These are phyloP conservation scores for Lactarius deliciosus DNA, from an alignment of 768 basidiomycete genomes.

Conservation along the genomic window DNA sequence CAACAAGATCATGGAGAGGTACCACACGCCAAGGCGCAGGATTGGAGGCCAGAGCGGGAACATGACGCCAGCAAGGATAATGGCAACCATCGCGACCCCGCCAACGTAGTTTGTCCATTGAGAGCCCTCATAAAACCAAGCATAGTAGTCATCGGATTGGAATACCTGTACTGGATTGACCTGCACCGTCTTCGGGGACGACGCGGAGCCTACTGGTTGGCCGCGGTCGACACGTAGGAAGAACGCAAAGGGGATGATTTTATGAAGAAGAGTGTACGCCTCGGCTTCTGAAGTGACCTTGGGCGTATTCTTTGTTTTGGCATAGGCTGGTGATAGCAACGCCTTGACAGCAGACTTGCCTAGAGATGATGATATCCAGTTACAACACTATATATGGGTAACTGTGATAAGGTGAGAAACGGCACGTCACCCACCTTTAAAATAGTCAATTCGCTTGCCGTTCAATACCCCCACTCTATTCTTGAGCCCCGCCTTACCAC, in stretches of 20 bases:
- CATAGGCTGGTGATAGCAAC: constrained; percentile 87
- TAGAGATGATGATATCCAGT: constrained; percentile 36
- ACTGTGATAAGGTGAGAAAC: background rate
- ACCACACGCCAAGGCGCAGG: constrained; percentile 94
- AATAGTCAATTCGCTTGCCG: constrained; percentile 95
- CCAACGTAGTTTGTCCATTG: constrained; percentile 93
- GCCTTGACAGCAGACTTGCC: constrained; percentile 94
- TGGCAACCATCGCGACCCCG: constrained; percentile 83
- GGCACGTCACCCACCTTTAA: constrained; percentile 74
- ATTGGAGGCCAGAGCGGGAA: constrained; percentile 97
- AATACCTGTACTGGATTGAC: constrained; percentile 83
- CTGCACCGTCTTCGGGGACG: constrained; percentile 77
- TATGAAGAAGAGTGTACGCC: constrained; percentile 64
- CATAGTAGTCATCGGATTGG: constrained; percentile 80
- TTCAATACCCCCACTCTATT: constrained; percentile 86
- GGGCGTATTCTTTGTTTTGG: constrained; percentile 79
- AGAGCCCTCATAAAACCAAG: constrained; percentile 95
- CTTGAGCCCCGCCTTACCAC: constrained; percentile 85
- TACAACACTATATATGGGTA: constrained; percentile 19
- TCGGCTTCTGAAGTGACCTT: constrained; percentile 73
- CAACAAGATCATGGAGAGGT: constrained; percentile 84
- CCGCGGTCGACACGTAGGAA: constrained; percentile 90
- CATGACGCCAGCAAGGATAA: constrained; percentile 97
- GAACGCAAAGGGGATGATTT: constrained; percentile 81
- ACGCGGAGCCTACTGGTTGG: constrained; percentile 55